These are phyloP conservation scores for Clarkia xantiana DNA, from an alignment of 345 rosid genomes.

Conservation along the genomic window DNA sequence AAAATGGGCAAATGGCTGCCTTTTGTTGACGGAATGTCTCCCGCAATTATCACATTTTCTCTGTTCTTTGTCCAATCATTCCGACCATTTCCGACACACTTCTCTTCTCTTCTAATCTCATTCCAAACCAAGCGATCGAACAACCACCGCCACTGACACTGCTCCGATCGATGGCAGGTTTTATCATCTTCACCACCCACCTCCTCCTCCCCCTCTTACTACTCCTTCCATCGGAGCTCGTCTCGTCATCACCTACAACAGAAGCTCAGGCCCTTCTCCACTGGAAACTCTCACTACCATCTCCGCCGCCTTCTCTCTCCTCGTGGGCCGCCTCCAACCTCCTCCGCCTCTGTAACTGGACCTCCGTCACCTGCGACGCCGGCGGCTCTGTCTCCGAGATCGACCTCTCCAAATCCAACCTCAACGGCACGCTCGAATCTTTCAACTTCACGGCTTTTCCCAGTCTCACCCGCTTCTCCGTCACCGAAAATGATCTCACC, in stretches of 20 bases:
- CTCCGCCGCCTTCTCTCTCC: slow-evolving; percentile 16
- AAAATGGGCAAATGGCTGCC: too few species aligned
- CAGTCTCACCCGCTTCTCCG: slow-evolving; percentile 33
- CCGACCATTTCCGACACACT: too few species aligned
- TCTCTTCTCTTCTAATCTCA: too few species aligned
- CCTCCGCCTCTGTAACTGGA: slow-evolving; percentile 52
- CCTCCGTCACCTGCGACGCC: slow-evolving; percentile 26
- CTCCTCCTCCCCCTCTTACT: not conserved
- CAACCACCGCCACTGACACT: too few species aligned
- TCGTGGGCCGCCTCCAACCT: slow-evolving; percentile 46
- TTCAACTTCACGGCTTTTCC: slow-evolving; percentile 38
- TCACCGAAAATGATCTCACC: slow-evolving; percentile 23
- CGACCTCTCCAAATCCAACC: slow-evolving; percentile 18
- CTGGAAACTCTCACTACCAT: slow-evolving; percentile 32
- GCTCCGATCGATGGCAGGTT: too few species aligned
- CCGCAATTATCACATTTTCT: too few species aligned
- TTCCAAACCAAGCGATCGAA: too few species aligned
- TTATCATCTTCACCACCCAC: too few species aligned
- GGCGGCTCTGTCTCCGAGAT: slow-evolving; percentile 19
- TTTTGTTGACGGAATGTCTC: too few species aligned
- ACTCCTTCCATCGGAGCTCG: slow-evolving; percentile 15
- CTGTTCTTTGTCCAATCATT: too few species aligned
- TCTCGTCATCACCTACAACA: slow-evolving; percentile 21
- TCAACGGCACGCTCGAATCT: slow-evolving; percentile 22
- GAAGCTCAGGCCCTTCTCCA: slow-evolving; percentile 50